phyloP scores from a whole-genome alignment of 441 rosid genomes.

The Macaranga tanarius region DNA sequence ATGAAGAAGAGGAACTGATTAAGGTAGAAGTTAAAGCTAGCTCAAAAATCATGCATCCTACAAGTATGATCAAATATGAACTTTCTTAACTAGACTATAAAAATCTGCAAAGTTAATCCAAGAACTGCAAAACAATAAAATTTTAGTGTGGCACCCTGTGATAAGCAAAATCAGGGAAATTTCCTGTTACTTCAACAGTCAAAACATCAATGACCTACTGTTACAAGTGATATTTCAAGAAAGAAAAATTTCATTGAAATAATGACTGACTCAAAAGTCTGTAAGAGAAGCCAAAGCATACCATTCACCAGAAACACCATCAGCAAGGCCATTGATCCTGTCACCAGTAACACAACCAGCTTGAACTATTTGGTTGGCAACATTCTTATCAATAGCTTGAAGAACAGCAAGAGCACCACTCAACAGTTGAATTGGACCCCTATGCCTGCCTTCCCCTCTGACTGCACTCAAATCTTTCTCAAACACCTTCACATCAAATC shows the following conservation, averaged over 20 bases:
- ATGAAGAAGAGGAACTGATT: too few relatives aligned
- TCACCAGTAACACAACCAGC: constrained; percentile 32
- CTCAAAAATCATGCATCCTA: too few relatives aligned
- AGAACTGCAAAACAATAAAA: too few relatives aligned
- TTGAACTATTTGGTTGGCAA: constrained; percentile 21
- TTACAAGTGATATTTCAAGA: neutral
- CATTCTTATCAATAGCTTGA: constrained; percentile 21
- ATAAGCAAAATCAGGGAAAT: neutral
- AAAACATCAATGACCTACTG: neutral
- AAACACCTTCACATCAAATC: constrained; percentile 32
- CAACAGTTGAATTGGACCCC: constrained; percentile 31
- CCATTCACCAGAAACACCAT: constrained; percentile 24
- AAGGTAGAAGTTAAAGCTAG: too few relatives aligned
- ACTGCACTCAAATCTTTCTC: constrained; percentile 36
- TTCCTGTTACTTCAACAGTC: neutral
- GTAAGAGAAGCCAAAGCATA: neutral
- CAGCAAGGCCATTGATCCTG: constrained; percentile 36
- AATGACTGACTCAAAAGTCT: neutral
- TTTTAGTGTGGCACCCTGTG: neutral
- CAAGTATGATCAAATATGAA: too few relatives aligned
- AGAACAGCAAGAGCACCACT: constrained; percentile 26
- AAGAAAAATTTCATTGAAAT: neutral
- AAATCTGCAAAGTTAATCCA: neutral
- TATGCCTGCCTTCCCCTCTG: constrained; percentile 33
- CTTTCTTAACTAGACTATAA: too few relatives aligned